These are phyloP conservation scores for Santalum album DNA, from an alignment of 164 flowering plant species.

Conservation along the genomic window DNA sequence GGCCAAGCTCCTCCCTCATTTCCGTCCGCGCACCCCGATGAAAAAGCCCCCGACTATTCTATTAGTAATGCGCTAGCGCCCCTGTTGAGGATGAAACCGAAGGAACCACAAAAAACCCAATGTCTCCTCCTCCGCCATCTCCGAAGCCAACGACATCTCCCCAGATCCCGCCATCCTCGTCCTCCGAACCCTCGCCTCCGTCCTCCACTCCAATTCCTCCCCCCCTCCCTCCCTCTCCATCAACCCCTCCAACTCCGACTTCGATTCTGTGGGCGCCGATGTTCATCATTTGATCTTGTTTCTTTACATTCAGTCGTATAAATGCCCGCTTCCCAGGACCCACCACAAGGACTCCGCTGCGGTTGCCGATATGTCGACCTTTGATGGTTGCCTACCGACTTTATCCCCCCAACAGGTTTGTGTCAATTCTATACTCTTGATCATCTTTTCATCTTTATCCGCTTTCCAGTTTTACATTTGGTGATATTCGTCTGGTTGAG, in stretches of 20 bases:
- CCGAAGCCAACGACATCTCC: conserved; percentile 66
- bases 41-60: too few relatives aligned
- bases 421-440: too few relatives aligned
- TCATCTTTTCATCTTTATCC: too few relatives aligned
- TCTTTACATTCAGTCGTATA: conserved; percentile 79
- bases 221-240: too few relatives aligned
- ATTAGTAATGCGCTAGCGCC: too few relatives aligned
- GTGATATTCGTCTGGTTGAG: too few relatives aligned
- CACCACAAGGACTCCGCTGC: conserved; percentile 90
- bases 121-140: conserved; percentile 32
- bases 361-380: conserved; percentile 88
- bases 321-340: conserved; percentile 66
- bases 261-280: conserved; percentile 49
- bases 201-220: too few relatives aligned
- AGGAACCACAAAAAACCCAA: too few relatives aligned
- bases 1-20: conserved; percentile 24
- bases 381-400: conserved; percentile 83
- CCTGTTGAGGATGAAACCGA: too few relatives aligned
- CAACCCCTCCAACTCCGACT: conserved; percentile 44
- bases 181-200: conserved; percentile 65
- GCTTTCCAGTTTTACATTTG: too few relatives aligned
- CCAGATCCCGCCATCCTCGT: conserved; percentile 62
- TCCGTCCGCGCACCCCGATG: conserved; percentile 13
- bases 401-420: conserved; percentile 90
- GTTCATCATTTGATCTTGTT: conserved; percentile 72